Evolutionary conservation across 805 yeast species (phyloP), one percentile per base, ranked within the genome.

Genomic region (Candida pini): DNA sequence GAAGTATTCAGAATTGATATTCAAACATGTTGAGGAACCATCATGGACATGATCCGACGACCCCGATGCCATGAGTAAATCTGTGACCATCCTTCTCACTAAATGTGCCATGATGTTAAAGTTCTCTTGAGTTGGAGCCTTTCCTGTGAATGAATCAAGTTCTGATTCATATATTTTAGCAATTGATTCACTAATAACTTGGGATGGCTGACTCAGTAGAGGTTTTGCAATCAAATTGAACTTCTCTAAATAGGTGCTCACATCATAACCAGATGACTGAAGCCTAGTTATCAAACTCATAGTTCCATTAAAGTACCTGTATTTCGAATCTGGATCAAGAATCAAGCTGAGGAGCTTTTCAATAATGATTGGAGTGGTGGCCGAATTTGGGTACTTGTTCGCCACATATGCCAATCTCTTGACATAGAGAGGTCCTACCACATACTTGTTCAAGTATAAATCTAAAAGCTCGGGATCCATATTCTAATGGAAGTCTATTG

Each of bases 1-100:
- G 6, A 43, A 25, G 24, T 43, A 52, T 7, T 34, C 44, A 5
- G 49, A 44, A 27, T 45, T 39, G 21, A 50, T 26, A 30, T 49
- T 50, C 18, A 41, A 43, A 21, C 39, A 49, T 6, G 26, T 35
- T 21, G 40, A 37, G 9, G 48, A 38, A 29, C 44, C 43, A 25
- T 50, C 54, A 22, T 34, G 43, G 15, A 51, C 26, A 23, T 43
- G 33, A 9, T 47, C 51, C 18, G 51, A 42, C 2, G 47, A 36
- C 3, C 40, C 38, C 0, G 51, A 35, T 4, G 38, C 30, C 51
- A 51, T 43, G 22, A 51, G 32, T 2, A 35, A 25, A 16, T 45
- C 51, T 16, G 41, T 8, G 1, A 35, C 18, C 18, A 38, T 41
- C 21, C 31, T 16, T 18, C 38, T 36, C 24, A 47, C 13, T 7